Conservation (phyloP, 495 filamentous ascomycete species). For the Podospora pseudopauciseta region DNA sequence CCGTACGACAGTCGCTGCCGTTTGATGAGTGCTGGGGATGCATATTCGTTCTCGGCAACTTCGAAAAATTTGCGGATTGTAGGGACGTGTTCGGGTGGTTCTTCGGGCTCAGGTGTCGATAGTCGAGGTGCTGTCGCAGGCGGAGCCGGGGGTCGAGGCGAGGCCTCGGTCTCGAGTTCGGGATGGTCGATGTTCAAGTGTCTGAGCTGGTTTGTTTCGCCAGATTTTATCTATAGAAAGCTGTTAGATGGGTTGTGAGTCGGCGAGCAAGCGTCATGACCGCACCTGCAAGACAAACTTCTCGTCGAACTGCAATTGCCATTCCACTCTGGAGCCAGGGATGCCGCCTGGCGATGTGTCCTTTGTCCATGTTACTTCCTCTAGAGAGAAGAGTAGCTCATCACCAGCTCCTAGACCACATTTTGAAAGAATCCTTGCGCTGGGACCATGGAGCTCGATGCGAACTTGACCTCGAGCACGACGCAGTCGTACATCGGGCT, state of each 20-base stretch:
- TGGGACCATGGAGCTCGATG: conserved; percentile 66
- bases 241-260: conserved; percentile 9
- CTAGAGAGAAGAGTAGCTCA: conserved; percentile 63
- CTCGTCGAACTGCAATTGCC: conserved; percentile 63
- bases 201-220: conserved; percentile 35
- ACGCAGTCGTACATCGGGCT: conserved; percentile 83
- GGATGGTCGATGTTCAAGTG: conserved; percentile 49
- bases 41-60: conserved; percentile 46
- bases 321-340: conserved; percentile 67
- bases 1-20: conserved; percentile 59
- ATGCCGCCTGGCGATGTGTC: conserved; percentile 53
- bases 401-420: conserved; percentile 72
- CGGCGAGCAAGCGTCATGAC: not conserved
- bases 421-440: conserved; percentile 65
- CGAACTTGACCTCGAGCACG: conserved; percentile 77
- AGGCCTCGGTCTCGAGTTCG: not conserved
- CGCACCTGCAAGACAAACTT: conserved; percentile 58
- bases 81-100: conserved; percentile 7
- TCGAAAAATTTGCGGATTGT: conserved; percentile 22
- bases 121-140: conserved; percentile 5
- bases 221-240: conserved; percentile 27
- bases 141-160: conserved; percentile 13
- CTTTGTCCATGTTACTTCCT: conserved; percentile 57
- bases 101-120: conserved; percentile 13
- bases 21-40: conserved; percentile 75